These are phyloP conservation scores for Corchorus capsularis DNA, from an alignment of 345 rosid species.

Conservation along the genomic window DNA sequence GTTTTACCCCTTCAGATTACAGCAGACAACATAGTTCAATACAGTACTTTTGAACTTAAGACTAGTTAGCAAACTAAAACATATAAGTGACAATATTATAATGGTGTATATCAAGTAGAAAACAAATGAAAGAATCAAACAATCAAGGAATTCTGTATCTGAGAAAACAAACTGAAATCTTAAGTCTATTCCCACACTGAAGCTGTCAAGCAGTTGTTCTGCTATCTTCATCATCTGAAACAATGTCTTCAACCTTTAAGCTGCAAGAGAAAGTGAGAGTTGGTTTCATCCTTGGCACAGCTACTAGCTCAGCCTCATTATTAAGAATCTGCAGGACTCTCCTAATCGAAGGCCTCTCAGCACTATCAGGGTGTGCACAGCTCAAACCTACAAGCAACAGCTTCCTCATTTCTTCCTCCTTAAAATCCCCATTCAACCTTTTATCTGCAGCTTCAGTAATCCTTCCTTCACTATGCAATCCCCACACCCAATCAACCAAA, in stretches of 20 bases:
- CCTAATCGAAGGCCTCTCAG: slow-evolving; percentile 78
- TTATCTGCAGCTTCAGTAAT: slow-evolving; percentile 74
- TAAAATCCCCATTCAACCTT: slow-evolving; percentile 61
- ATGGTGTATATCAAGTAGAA: neutral
- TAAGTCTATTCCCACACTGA: slow-evolving; percentile 2
- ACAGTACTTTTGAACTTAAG: slow-evolving; percentile 57
- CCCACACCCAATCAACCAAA: slow-evolving; percentile 96
- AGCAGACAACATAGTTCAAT: slow-evolving; percentile 54
- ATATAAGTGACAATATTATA: neutral
- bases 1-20: neutral
- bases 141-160: slow-evolving; percentile 22
- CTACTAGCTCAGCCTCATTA: slow-evolving; percentile 56
- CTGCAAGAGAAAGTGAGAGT: slow-evolving; percentile 70
- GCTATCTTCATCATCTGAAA: slow-evolving; percentile 61
- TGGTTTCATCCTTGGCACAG: slow-evolving; percentile 75
- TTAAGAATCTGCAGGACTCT: slow-evolving; percentile 83
- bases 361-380: slow-evolving; percentile 83
- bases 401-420: slow-evolving; percentile 76
- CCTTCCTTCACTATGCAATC: slow-evolving; percentile 64
- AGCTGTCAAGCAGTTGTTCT: slow-evolving; percentile 4
- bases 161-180: slow-evolving; percentile 2
- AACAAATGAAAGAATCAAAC: slow-evolving; percentile 39
- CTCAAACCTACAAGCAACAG: slow-evolving; percentile 77
- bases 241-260: slow-evolving; percentile 75
- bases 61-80: slow-evolving; percentile 28